Percentiles rank a stretch among this genome's conserved stretches.
phyloP scores from a whole-genome alignment of 306 rosid genomes.

The Psophocarpus tetragonolobus region DNA sequence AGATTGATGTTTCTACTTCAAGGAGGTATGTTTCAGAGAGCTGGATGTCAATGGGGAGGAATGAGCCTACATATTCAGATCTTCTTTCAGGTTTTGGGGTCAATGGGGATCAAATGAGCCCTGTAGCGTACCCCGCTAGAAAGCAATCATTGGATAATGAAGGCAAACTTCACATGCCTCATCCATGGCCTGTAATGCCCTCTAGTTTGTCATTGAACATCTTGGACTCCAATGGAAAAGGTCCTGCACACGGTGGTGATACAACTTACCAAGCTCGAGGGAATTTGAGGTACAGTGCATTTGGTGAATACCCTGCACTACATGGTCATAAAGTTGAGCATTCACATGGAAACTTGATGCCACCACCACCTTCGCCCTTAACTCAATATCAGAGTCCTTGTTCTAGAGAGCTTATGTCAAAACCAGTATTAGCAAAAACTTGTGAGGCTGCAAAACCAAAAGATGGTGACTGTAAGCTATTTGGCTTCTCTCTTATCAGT shows the following conservation, averaged over 20 bases:
- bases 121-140: conserved; percentile 47
- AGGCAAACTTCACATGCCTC: conserved; percentile 54
- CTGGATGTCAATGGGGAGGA: conserved; percentile 68
- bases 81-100: conserved; percentile 69
- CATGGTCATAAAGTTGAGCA: conserved; percentile 61
- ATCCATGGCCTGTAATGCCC: conserved; percentile 60
- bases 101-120: conserved; percentile 42
- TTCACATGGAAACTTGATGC: conserved; percentile 69
- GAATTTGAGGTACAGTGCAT: conserved; percentile 49
- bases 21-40: conserved; percentile 61
- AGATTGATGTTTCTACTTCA: conserved; percentile 60
- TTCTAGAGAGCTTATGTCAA: conserved; percentile 48
- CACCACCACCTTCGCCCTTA: conserved; percentile 53
- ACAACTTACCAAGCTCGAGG: conserved; percentile 55
- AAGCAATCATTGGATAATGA: conserved; percentile 56
- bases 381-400: conserved; percentile 49
- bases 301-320: conserved; percentile 49
- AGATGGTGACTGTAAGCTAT: conserved; percentile 80
- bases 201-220: conserved; percentile 60
- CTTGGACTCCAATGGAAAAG: conserved; percentile 57
- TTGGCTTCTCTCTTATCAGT: conserved; percentile 68
- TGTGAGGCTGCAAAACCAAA: conserved; percentile 53
- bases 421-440: conserved; percentile 38
- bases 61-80: conserved; percentile 77
- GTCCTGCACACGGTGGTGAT: conserved; percentile 48